Conservation (phyloP, 2,329 filamentous ascomycete species). For the Gyromitra esculenta region DNA sequence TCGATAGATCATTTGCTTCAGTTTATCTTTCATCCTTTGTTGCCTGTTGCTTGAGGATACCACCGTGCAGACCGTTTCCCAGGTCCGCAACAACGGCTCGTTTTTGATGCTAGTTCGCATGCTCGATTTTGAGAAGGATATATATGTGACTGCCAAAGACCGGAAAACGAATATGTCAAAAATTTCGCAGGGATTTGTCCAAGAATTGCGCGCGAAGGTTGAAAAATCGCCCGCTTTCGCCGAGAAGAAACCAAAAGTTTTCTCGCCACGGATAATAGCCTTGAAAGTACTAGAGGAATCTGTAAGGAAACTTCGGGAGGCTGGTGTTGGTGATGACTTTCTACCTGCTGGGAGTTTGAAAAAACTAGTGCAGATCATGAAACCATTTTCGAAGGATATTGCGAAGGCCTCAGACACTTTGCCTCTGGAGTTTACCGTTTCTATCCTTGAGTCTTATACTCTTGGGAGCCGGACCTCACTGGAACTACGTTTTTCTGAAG, state of each 20-base stretch:
- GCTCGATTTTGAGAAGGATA: constrained; percentile 67
- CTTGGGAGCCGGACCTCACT: constrained; percentile 46
- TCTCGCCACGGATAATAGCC: constrained; percentile 63
- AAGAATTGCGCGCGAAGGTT: constrained; percentile 56
- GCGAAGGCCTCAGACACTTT: constrained; percentile 34
- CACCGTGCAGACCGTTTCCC: constrained; percentile 69
- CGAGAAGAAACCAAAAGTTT: constrained; percentile 57
- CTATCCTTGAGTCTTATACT: constrained; percentile 60
- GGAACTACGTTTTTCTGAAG: constrained; percentile 42
- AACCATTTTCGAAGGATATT: constrained; percentile 56
- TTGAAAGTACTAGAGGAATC: constrained; percentile 62
- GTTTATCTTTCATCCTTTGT: constrained; percentile 71
- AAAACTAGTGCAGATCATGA: constrained; percentile 55
- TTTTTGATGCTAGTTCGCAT: constrained; percentile 68
- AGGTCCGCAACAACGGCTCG: constrained; percentile 68
- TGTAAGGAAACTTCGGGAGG: constrained; percentile 60
- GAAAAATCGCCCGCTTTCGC: constrained; percentile 61
- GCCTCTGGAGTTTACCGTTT: constrained; percentile 59
- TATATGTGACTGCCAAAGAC: constrained; percentile 71
- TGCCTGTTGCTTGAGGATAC: constrained; percentile 71
- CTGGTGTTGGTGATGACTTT: constrained; percentile 61
- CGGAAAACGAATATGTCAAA: constrained; percentile 75
- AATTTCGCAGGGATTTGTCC: constrained; percentile 64
- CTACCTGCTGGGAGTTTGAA: constrained; percentile 58
- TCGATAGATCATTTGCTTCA: constrained; percentile 68